A percentile compares a stretch with the other conserved stretches of the same genome.
These are phyloP conservation scores for Pneumocystis jirovecii DNA, from an alignment of 1,139 yeast genomes.

Conservation along the genomic window DNA sequence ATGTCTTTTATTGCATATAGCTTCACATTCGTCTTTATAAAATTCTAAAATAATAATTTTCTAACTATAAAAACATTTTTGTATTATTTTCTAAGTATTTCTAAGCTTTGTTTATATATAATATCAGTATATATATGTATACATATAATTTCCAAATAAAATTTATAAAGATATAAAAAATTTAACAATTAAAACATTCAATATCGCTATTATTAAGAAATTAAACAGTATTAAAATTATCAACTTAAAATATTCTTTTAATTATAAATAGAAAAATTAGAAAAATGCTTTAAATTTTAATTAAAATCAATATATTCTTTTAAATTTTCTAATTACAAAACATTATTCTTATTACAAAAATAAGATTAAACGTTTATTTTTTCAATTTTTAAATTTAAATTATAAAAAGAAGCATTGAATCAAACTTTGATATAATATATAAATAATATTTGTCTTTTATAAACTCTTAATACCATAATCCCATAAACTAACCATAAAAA, in stretches of 20 bases:
- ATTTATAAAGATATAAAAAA: background rate
- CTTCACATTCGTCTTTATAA: background rate
- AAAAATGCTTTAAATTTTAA: background rate
- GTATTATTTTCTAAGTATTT: background rate
- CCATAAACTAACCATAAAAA: no score
- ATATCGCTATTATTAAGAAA: background rate
- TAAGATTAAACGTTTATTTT: no score
- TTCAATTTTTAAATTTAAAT: no score
- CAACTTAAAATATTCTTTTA: no score
- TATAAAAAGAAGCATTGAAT: no score
- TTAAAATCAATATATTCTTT: background rate
- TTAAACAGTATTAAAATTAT: background rate
- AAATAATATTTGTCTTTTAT: no score
- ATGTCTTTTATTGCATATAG: slow-evolving; percentile 21
- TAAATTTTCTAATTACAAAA: no score
- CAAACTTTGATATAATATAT: no score
- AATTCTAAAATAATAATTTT: background rate
- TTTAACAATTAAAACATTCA: background rate
- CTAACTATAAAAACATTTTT: background rate
- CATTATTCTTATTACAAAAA: no score
- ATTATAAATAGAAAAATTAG: background rate
- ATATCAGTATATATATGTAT: background rate
- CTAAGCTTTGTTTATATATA: background rate
- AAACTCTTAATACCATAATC: no score
- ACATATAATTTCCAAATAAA: background rate